Base-by-base conservation (phyloP, 1,284 basidiomycete genomes). In the Butyriboletus appendiculatus region DNA sequence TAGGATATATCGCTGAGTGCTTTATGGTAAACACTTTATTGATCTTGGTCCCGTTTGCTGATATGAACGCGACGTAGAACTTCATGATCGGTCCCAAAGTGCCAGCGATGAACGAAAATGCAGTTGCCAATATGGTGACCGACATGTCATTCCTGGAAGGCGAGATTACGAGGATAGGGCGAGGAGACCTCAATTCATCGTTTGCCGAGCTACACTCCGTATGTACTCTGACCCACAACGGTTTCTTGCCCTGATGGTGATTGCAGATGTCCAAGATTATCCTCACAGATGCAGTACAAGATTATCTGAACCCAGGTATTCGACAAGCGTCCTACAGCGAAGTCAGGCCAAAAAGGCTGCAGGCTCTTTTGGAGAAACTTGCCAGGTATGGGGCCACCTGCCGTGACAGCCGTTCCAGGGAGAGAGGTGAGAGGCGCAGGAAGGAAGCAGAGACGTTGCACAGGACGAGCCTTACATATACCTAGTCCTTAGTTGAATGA, bases 71-170 rank as follows among this genome's bases (percentile, higher is more conserved):
- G 26, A 50, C 16, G 32, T 37, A 96, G 92, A 84, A 87, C 45
- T 92, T 93, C 67, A 73, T 94, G 61, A 81, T 86, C 24, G 88
- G 93, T 24, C 77, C 84, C 2, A 88, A 90, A 50, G 85, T 96
- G n/a, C 73, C 79, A 5, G 80, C 84, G 71, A 84, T 94, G 75
- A 98, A 96, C 64, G 95, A 98, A 65, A 87, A 90, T 61, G 94
- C 90, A 1, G 79, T 96, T 41, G 83, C 86, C 24, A 94, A 94
- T 62, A 81, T 96, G 44, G 74, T 90, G 41, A 82, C 90, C 39
- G 94, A 96, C 64, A 82, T 94, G 50, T 84, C 86, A 55, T 96
- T 95, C 70, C 79, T 96, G 53, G 91, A 96, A 60, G 82, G 85
- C 18, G 90, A 94, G 65, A 83, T 95, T 61, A 85, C 83, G 61